phyloP scores from a whole-genome alignment of 73 alveolate species.

The Tetrahymena thermophila region DNA sequence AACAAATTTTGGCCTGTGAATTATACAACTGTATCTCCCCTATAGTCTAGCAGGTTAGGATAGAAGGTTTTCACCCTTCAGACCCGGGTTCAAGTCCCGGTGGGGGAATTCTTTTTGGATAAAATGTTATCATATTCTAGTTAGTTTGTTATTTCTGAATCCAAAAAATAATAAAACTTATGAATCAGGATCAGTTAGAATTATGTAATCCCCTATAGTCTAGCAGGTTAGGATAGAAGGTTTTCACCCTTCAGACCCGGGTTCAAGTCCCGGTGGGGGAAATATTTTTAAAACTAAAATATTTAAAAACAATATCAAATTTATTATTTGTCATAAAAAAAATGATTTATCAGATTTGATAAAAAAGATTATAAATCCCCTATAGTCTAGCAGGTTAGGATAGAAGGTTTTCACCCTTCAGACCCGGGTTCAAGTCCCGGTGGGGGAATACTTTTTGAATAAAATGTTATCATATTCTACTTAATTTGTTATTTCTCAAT shows the following conservation, averaged over 20 bases:
- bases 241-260: neutral
- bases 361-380: neutral
- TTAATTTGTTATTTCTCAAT: no score
- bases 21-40: no score
- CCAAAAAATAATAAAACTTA: neutral
- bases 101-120: neutral
- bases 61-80: neutral
- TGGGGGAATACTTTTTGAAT: neutral
- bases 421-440: neutral
- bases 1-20: no score
- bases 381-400: neutral
- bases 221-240: neutral
- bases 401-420: neutral
- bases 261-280: constrained; percentile 2
- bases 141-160: no score
- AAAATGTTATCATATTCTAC: no score
- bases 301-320: no score
- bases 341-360: neutral
- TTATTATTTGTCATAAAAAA: no score
- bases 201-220: no score
- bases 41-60: neutral
- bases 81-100: neutral
- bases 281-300: no score
- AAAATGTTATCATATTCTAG: no score
- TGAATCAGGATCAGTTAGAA: neutral